Percentiles rank a stretch among this genome's conserved stretches.
Conservation (phyloP, 768 basidiomycete genomes). For the Lentinula raphanica region DNA sequence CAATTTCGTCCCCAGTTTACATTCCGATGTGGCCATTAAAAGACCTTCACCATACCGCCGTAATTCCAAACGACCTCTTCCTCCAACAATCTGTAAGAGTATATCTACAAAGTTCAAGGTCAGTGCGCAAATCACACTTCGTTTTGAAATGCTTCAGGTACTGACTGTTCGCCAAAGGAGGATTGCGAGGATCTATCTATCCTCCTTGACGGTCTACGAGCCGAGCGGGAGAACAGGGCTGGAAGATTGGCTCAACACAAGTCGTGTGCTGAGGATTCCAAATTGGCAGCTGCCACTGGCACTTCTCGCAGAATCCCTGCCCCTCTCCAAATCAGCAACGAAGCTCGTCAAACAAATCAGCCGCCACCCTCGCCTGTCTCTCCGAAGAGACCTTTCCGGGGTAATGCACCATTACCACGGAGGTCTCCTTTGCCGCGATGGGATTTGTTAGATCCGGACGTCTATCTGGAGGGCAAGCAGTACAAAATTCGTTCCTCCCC, state of each 20-base stretch:
- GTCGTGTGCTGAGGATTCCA: background rate
- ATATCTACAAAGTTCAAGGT: background rate
- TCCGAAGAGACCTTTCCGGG: background rate
- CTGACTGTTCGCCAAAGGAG: too few relatives aligned
- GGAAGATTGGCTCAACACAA: background rate
- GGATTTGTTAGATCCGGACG: conserved; percentile 3
- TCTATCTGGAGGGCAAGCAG: conserved; percentile 1
- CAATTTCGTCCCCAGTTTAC: background rate
- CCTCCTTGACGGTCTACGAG: background rate
- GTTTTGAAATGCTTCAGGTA: too few relatives aligned
- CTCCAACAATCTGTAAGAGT: background rate
- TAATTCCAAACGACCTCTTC: background rate
- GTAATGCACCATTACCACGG: background rate
- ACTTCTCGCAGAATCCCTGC: background rate
- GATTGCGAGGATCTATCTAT: background rate
- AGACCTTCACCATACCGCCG: background rate
- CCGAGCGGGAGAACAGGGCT: background rate
- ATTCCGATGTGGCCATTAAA: background rate
- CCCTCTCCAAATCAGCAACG: background rate
- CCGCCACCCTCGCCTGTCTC: background rate
- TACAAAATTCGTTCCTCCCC: background rate
- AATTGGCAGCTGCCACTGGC: background rate
- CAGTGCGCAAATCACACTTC: background rate
- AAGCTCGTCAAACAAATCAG: background rate
- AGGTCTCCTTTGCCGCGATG: conserved; percentile 1